phyloP scores from a whole-genome alignment of 1,284 basidiomycete species.

The Heterobasidion annosum region DNA sequence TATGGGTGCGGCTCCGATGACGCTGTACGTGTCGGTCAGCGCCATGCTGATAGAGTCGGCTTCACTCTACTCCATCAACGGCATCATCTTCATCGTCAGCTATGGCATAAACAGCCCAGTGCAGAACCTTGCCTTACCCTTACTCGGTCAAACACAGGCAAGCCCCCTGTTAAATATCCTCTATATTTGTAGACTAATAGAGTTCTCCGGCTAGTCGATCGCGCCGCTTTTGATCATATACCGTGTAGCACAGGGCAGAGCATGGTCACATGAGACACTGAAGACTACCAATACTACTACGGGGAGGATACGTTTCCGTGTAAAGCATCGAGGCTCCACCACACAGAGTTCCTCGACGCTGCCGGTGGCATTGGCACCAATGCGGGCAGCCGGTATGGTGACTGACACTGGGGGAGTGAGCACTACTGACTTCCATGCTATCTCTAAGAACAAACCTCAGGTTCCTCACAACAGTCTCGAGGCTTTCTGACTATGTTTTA shows the following conservation, averaged over 20 bases:
- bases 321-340: no score
- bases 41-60: conserved; percentile 17
- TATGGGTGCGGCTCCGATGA: neutral
- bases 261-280: neutral
- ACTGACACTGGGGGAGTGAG: no score
- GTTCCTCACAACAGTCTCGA: no score
- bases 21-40: conserved; percentile 8
- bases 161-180: neutral
- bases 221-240: neutral
- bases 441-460: no score
- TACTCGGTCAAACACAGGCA: neutral
- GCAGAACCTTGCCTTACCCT: neutral
- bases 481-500: no score
- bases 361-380: no score
- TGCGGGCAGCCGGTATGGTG: no score
- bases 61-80: conserved; percentile 11
- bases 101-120: conserved; percentile 5
- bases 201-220: neutral
- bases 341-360: no score
- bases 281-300: no score
- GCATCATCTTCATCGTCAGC: conserved; percentile 7
- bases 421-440: no score
- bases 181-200: neutral
- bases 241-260: neutral
- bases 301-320: no score